phyloP scores from a whole-genome alignment of 257 asterid genomes.

The Hygrophila difformis region DNA sequence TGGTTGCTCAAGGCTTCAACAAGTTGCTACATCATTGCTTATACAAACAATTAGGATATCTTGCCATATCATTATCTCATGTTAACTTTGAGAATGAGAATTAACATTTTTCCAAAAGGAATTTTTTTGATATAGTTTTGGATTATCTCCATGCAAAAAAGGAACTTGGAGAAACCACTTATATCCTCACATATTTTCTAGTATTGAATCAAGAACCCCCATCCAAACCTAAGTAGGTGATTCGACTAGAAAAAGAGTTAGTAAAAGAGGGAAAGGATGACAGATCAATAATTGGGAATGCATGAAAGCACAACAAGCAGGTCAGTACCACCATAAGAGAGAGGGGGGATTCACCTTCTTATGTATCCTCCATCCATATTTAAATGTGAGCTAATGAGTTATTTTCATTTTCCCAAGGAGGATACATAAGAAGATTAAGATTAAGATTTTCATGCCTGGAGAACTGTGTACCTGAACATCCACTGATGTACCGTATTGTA shows the following conservation, averaged over 20 bases:
- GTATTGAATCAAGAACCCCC: background rate
- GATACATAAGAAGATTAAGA: background rate
- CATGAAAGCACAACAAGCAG: background rate
- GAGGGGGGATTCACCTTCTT: no score
- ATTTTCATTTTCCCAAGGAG: no score
- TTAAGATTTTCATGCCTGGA: constrained; percentile 2
- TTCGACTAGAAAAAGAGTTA: background rate
- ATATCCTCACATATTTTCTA: background rate
- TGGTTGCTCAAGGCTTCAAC: no score
- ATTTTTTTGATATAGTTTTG: background rate
- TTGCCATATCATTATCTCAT: background rate
- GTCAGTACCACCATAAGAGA: background rate
- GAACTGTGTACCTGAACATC: constrained; percentile 60
- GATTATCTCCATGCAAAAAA: background rate
- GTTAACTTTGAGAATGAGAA: background rate
- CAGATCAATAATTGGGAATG: no score
- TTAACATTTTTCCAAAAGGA: background rate
- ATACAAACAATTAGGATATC: background rate
- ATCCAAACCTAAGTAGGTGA: background rate
- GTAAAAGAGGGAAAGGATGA: no score
- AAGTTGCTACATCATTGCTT: background rate
- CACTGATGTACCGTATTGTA: constrained; percentile 63
- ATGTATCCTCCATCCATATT: no score
- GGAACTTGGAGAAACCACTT: background rate
- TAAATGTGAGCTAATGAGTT: no score